These are phyloP conservation scores for Teunomyces lycoperdinae DNA, from an alignment of 805 yeast genomes.

Conservation along the genomic window DNA sequence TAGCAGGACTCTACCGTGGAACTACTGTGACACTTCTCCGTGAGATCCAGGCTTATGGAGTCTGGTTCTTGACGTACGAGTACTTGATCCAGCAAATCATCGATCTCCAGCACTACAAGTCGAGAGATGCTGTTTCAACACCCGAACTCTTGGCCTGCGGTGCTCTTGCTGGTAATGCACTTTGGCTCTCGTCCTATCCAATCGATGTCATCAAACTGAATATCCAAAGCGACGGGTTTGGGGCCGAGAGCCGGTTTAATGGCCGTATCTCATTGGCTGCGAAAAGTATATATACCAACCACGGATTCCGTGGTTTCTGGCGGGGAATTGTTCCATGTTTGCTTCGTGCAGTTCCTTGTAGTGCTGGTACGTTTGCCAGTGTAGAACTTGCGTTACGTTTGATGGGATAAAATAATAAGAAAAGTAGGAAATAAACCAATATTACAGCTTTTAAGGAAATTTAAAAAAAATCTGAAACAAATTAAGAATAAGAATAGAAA, in stretches of 20 bases:
- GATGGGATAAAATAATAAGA: slow-evolving; percentile 34
- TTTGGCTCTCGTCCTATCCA: slow-evolving; percentile 59
- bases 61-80: slow-evolving; percentile 70
- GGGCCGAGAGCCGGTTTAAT: slow-evolving; percentile 38
- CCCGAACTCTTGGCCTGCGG: slow-evolving; percentile 56
- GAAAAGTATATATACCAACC: slow-evolving; percentile 35
- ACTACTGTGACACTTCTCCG: slow-evolving; percentile 50
- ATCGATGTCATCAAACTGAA: slow-evolving; percentile 49
- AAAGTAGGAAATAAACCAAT: neutral
- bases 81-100: slow-evolving; percentile 44
- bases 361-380: slow-evolving; percentile 75
- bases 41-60: slow-evolving; percentile 72
- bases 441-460: neutral
- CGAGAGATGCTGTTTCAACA: slow-evolving; percentile 50
- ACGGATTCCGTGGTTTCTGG: slow-evolving; percentile 57
- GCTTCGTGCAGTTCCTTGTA: slow-evolving; percentile 59
- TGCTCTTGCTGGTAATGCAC: slow-evolving; percentile 65
- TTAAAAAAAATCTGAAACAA: neutral
- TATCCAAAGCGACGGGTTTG: slow-evolving; percentile 54
- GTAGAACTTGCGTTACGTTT: slow-evolving; percentile 65
- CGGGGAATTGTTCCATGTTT: slow-evolving; percentile 60
- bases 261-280: slow-evolving; percentile 38
- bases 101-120: slow-evolving; percentile 28
- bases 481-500: neutral
- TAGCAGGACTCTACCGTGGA: slow-evolving; percentile 55